These are phyloP conservation scores for Pyricularia pennisetigena DNA, from an alignment of 2,329 filamentous ascomycete species.

Conservation along the genomic window DNA sequence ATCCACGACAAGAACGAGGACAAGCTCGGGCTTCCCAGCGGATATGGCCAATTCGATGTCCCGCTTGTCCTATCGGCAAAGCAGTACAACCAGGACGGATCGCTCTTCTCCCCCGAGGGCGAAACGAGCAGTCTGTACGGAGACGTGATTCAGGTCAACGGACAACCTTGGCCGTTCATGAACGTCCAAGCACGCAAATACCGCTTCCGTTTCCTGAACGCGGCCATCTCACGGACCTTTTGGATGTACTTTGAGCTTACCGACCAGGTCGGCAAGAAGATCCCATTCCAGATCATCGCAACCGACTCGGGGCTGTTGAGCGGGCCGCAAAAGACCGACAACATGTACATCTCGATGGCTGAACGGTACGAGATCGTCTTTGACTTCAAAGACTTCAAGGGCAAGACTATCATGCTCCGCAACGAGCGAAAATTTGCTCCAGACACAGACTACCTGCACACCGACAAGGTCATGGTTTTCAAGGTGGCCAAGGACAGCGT, in stretches of 20 bases:
- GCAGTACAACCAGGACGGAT: slow-evolving; percentile 33
- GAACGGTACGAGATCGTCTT: slow-evolving; percentile 43
- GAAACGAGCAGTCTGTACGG: slow-evolving; percentile 34
- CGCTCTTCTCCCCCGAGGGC: slow-evolving; percentile 26
- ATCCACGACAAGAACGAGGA: slow-evolving; percentile 34
- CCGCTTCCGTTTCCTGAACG: slow-evolving; percentile 37
- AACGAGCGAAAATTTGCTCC: slow-evolving; percentile 26
- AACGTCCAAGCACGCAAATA: slow-evolving; percentile 44
- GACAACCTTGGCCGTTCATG: slow-evolving; percentile 42
- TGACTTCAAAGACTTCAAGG: slow-evolving; percentile 32
- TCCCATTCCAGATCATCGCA: slow-evolving; percentile 36
- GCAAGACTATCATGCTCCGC: slow-evolving; percentile 32
- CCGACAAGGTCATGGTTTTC: slow-evolving; percentile 32
- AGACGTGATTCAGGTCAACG: slow-evolving; percentile 43
- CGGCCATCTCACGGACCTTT: slow-evolving; percentile 29
- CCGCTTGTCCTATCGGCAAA: slow-evolving; percentile 35
- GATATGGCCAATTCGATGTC: slow-evolving; percentile 31
- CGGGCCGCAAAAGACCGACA: slow-evolving; percentile 21
- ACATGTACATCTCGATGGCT: slow-evolving; percentile 33
- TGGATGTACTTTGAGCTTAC: slow-evolving; percentile 26
- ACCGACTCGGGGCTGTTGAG: slow-evolving; percentile 37
- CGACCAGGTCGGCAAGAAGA: slow-evolving; percentile 7
- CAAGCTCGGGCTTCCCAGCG: slow-evolving; percentile 29
- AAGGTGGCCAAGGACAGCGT: slow-evolving; percentile 24
- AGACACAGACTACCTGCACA: slow-evolving; percentile 34